Conservation (phyloP, 768 basidiomycete genomes). For the Mycena metata region DNA sequence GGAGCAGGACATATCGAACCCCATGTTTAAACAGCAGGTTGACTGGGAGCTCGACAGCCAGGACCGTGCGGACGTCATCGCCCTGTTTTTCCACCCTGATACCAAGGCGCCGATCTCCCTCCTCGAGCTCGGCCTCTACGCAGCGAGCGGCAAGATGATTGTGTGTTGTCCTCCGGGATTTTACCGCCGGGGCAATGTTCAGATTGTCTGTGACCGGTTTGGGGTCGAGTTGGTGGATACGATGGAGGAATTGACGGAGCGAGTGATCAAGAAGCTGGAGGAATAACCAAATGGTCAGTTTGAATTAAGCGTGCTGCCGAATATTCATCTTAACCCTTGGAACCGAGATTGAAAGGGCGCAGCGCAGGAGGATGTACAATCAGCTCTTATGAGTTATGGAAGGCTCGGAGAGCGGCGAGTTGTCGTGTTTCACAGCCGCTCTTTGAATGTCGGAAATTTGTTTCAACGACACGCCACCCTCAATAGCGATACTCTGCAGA, state of each 20-base stretch:
- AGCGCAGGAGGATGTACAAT: too few species aligned
- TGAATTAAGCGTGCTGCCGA: too few species aligned
- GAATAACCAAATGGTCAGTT: slow-evolving; percentile 44
- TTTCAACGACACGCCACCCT: too few species aligned
- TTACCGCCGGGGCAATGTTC: slow-evolving; percentile 28
- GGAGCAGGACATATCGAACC: slow-evolving; percentile 24
- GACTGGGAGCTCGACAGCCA: slow-evolving; percentile 30
- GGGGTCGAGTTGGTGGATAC: slow-evolving; percentile 5
- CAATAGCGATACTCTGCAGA: too few species aligned
- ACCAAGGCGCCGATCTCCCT: slow-evolving; percentile 29
- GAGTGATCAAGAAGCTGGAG: slow-evolving; percentile 57
- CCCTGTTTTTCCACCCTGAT: slow-evolving; percentile 25
- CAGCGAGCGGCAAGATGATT: slow-evolving; percentile 20
- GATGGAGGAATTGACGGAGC: slow-evolving; percentile 7
- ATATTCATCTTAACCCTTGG: too few species aligned
- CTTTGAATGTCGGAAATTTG: too few species aligned
- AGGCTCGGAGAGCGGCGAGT: too few species aligned
- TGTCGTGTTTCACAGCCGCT: too few species aligned
- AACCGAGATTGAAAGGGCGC: too few species aligned
- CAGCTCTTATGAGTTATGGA: too few species aligned
- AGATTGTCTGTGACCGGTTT: slow-evolving; percentile 21
- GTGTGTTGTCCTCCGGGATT: slow-evolving; percentile 31
- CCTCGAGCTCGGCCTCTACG: slow-evolving; percentile 28
- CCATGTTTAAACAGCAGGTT: slow-evolving; percentile 21
- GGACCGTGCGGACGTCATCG: slow-evolving; percentile 28